These are phyloP conservation scores for Limnomonas spitsbergensis DNA, from an alignment of 139 green algal genomes.

Conservation along the genomic window DNA sequence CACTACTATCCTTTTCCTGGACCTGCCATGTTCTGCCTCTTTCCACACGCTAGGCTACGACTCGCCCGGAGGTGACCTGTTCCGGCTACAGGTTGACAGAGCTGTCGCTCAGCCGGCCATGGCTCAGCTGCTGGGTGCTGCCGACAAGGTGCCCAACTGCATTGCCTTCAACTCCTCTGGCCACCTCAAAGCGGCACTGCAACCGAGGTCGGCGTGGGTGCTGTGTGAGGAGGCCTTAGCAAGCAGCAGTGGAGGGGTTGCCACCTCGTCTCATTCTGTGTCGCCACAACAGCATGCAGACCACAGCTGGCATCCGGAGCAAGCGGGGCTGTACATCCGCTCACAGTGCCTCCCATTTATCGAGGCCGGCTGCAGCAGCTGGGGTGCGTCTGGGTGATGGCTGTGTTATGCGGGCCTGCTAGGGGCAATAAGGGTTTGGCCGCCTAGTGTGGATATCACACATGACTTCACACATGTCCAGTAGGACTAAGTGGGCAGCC, in stretches of 20 bases:
- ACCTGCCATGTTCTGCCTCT: background rate
- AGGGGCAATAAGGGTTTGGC: no score
- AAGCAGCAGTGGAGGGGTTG: constrained; percentile 7
- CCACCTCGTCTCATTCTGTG: no score
- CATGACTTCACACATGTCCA: no score
- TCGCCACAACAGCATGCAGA: no score
- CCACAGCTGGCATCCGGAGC: background rate
- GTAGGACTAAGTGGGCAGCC: no score
- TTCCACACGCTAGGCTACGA: constrained; percentile 4
- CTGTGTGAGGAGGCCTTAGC: background rate
- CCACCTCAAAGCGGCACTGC: constrained; percentile 13
- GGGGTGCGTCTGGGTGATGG: background rate
- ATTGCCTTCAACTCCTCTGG: constrained; percentile 21
- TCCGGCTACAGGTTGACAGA: constrained; percentile 11
- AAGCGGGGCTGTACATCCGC: constrained; percentile 8
- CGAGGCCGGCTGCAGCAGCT: constrained; percentile 21
- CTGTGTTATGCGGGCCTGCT: no score
- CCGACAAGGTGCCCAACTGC: constrained; percentile 26
- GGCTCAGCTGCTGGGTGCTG: constrained; percentile 11
- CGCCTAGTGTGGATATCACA: no score
- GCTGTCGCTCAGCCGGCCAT: background rate
- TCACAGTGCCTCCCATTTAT: constrained; percentile 22
- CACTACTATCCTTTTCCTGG: background rate
- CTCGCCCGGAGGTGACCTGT: constrained; percentile 18
- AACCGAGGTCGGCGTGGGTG: constrained; percentile 9